A percentile compares a stretch with the other conserved stretches of the same genome.
phyloP scores from a whole-genome alignment of 495 filamentous ascomycete species.

The Lepraria neglecta region DNA sequence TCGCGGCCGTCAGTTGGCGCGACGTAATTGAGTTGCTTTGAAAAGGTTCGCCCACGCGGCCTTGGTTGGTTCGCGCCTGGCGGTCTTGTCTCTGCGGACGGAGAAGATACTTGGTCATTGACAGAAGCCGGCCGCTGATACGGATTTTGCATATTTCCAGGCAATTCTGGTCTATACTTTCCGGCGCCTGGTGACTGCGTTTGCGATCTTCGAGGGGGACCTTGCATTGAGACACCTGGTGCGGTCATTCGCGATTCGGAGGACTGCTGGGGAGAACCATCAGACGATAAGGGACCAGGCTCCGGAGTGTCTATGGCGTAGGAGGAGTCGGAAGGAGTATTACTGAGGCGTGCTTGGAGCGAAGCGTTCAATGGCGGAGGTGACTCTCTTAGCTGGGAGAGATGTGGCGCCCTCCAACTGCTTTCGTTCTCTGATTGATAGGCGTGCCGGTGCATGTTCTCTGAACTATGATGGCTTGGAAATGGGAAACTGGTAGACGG shows the following conservation, averaged over 20 bases:
- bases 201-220: conserved; percentile 65
- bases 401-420: background rate
- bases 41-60: conserved; percentile 29
- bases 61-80: background rate
- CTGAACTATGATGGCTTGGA: background rate
- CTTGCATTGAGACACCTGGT: conserved; percentile 36
- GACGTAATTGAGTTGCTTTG: conserved; percentile 49
- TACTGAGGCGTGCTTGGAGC: conserved; percentile 13
- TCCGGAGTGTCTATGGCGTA: conserved; percentile 36
- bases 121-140: conserved; percentile 65
- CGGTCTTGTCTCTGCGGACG: conserved; percentile 3
- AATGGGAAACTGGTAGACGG: background rate
- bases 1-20: conserved; percentile 74
- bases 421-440: conserved; percentile 5
- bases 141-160: conserved; percentile 43
- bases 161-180: conserved; percentile 42
- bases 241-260: conserved; percentile 34
- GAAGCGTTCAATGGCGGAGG: conserved; percentile 6
- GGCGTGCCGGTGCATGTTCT: background rate
- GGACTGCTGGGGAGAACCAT: conserved; percentile 45
- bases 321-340: conserved; percentile 15
- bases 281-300: conserved; percentile 47
- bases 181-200: conserved; percentile 75
- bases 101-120: conserved; percentile 29
- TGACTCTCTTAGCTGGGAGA: conserved; percentile 16